Percentiles rank a stretch among this genome's conserved stretches.
Conservation (phyloP, 2,329 filamentous ascomycete species). For the Clonostachys sp. region DNA sequence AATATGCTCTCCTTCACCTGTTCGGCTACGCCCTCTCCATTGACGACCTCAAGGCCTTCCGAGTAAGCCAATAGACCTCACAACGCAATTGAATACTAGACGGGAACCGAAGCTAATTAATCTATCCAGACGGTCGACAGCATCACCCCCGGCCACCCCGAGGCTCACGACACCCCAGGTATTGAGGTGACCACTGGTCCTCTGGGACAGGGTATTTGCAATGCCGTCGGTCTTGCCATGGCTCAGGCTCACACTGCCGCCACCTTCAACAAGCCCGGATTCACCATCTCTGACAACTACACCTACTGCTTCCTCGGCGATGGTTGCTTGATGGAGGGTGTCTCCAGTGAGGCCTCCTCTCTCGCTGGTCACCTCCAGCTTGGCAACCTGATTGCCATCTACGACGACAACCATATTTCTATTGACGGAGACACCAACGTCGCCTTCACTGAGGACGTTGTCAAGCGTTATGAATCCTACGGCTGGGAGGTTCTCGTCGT, state of each 20-base stretch:
- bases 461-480: conserved; percentile 92
- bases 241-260: conserved; percentile 89
- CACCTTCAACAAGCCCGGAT: conserved; percentile 95
- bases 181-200: conserved; percentile 97
- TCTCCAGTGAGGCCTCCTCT: conserved; percentile 88
- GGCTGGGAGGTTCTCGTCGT: conserved; percentile 91
- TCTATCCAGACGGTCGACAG: conserved; percentile 43
- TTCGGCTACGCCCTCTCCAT: conserved; percentile 85
- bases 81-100: neutral
- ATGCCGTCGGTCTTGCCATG: conserved; percentile 96
- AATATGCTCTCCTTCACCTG: conserved; percentile 96
- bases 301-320: conserved; percentile 97
- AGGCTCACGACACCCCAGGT: conserved; percentile 93
- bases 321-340: conserved; percentile 97
- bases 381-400: conserved; percentile 94
- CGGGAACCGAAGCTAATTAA: neutral
- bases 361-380: conserved; percentile 95
- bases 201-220: conserved; percentile 94
- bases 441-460: conserved; percentile 95
- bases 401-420: conserved; percentile 98
- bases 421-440: conserved; percentile 93
- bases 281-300: conserved; percentile 90
- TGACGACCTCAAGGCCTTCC: conserved; percentile 94
- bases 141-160: conserved; percentile 94
- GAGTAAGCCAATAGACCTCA: conserved; percentile 56